Evolutionary conservation across 257 asterid species (phyloP), one percentile per base, ranked within the genome.

Genomic region (Handroanthus guayacan): DNA sequence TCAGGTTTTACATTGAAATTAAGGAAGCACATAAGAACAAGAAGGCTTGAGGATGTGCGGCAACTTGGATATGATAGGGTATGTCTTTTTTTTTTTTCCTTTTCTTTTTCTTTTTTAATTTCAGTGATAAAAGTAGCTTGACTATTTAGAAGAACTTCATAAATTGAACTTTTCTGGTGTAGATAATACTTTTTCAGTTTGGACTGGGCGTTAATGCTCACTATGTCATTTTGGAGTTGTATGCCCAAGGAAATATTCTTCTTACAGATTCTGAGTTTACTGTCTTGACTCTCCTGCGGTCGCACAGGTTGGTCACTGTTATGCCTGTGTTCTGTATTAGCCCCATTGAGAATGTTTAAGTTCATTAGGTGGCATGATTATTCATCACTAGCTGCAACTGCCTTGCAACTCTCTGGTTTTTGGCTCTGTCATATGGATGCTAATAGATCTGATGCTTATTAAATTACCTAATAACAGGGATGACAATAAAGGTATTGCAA

Each of bases 51-150:
- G 86, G 99, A 95, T 82, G 98, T 95, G 79, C 91, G 97, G 20
- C 99, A 95, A 75, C 98, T 95, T 78, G 99, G 99, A 54, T 95
- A 95, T 81, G 99, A 95, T 68, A 89, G 98, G 95, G 99, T 95
- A 86, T 68, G 83, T 41, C 39, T 54, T 62, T 69, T 31, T 79
- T 39, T 54, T 62, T 69, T 31, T 79, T 39, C 31, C 78, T 67
- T 79, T 43, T 25, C 31, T 25, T 25, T 25, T 25, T 25, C 31
- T 25, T 25, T 31, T 43, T 44, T 43, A 16, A 20, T 79, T 60
- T 50, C 45, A 18, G 20, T 76, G 67, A 58, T 58, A 51, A 67
- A 68, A 64, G 68, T 58, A 58, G 60, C 36, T 7, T 48, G 17
- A 65, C 60, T 63, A 50, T 45, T 34, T 52, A n/a, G 77, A 76